phyloP scores from a whole-genome alignment of 148 eudicot genomes.

The Rhododendron ferrugineum region DNA sequence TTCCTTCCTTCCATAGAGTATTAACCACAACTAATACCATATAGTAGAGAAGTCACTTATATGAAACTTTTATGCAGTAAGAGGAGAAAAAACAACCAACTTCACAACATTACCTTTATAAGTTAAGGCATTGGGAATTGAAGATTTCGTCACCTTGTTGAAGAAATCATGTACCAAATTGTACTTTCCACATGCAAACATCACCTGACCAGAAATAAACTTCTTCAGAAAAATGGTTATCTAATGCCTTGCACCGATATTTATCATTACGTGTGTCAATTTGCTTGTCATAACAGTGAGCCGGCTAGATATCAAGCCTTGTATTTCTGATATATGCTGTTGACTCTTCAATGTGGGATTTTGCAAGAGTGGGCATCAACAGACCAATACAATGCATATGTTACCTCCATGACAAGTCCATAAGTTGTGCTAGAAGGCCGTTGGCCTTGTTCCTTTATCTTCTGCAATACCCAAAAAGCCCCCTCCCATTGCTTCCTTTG shows the following conservation, averaged over 20 bases:
- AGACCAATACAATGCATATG: constrained; percentile 2
- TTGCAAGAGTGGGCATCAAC: background rate
- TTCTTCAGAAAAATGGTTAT: background rate
- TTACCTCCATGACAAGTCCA: constrained; percentile 97
- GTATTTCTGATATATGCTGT: background rate
- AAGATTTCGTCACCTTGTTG: constrained; percentile 55
- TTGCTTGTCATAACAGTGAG: background rate
- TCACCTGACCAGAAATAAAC: constrained; percentile 47
- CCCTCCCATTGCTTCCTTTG: constrained; percentile 84
- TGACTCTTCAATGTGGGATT: background rate
- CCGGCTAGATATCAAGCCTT: background rate
- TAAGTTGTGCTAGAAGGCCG: constrained; percentile 74
- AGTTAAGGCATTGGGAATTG: constrained; percentile 74
- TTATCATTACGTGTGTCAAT: background rate
- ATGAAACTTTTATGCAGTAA: background rate
- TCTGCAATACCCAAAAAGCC: constrained; percentile 90
- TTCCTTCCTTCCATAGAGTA: constrained; percentile 83
- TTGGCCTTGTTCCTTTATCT: constrained; percentile 53
- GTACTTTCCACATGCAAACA: constrained; percentile 84
- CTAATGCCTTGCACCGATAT: background rate
- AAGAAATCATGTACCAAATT: constrained; percentile 81
- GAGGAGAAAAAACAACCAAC: background rate
- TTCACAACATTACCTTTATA: constrained; percentile 59
- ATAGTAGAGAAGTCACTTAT: constrained; percentile 4
- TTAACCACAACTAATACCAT: constrained; percentile 61